Evolutionary conservation across 1,139 yeast species (phyloP).

Genomic region (Blastobotrys arbuscula): DNA sequence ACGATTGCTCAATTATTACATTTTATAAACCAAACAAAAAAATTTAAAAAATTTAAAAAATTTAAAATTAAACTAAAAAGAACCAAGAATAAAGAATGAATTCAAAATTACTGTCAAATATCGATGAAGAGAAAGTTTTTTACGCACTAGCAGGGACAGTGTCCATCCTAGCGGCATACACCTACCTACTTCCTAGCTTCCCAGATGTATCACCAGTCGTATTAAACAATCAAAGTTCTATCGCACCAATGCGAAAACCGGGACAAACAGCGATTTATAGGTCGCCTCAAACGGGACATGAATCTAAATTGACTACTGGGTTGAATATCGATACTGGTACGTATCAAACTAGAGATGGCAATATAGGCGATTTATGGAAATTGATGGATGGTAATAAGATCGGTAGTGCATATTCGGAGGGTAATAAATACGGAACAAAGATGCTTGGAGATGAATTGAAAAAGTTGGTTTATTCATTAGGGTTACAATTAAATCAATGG

Average conservation of each 20-base stretch:
- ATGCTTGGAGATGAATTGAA: constrained; percentile 14
- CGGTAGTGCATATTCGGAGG: constrained; percentile 5
- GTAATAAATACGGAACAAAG: not conserved
- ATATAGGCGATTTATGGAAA: constrained; percentile 53
- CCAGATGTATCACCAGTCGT: constrained; percentile 51
- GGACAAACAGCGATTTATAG: constrained; percentile 61
- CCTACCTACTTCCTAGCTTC: constrained; percentile 30
- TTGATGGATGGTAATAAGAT: constrained; percentile 18
- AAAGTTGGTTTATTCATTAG: constrained; percentile 16
- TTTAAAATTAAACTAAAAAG: not conserved
- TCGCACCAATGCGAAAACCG: constrained; percentile 47
- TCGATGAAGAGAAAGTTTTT: constrained; percentile 17
- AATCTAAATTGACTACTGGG: constrained; percentile 42
- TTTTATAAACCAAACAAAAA: no score
- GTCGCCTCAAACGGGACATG: constrained; percentile 46
- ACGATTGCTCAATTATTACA: no score
- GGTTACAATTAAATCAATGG: constrained; percentile 10
- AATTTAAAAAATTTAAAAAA: no score
- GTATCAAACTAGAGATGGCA: constrained; percentile 44
- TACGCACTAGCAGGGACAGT: constrained; percentile 21
- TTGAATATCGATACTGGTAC: constrained; percentile 42
- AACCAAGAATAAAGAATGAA: not conserved
- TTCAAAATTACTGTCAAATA: not conserved
- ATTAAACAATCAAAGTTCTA: constrained; percentile 49
- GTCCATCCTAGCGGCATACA: constrained; percentile 21